phyloP scores from a whole-genome alignment of 2,329 filamentous ascomycete species.

The Monosporascus cannonballus region DNA sequence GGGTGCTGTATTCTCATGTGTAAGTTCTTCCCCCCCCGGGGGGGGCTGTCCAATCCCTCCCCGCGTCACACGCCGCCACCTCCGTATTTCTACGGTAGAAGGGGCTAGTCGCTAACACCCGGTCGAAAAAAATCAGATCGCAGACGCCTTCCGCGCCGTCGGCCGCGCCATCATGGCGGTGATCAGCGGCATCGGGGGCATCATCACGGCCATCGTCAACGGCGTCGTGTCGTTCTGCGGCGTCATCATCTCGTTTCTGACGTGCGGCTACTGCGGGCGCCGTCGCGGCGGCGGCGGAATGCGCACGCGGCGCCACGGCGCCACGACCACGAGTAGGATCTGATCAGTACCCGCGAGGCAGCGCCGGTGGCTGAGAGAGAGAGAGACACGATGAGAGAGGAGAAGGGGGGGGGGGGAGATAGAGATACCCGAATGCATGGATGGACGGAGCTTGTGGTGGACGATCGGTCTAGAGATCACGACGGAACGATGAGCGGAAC shows the following conservation, averaged over 20 bases:
- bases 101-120: slow-evolving; percentile 10
- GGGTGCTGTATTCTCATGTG: slow-evolving; percentile 80
- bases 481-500: too few species aligned
- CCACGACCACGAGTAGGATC: slow-evolving; percentile 29
- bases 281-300: slow-evolving; percentile 15
- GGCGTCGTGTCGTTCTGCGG: slow-evolving; percentile 60
- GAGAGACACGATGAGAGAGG: too few species aligned
- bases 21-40: slow-evolving; percentile 44
- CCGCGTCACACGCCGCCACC: too few species aligned
- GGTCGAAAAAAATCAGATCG: slow-evolving; percentile 39
- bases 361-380: too few species aligned
- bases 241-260: slow-evolving; percentile 62
- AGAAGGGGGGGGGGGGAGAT: neutral
- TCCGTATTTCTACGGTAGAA: too few species aligned
- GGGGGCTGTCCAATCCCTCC: too few species aligned
- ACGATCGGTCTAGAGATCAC: too few species aligned
- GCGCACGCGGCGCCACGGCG: slow-evolving; percentile 13
- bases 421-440: neutral
- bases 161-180: slow-evolving; percentile 62
- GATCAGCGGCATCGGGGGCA: slow-evolving; percentile 58
- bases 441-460: too few species aligned
- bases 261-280: slow-evolving; percentile 40
- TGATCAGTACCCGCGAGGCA: slow-evolving; percentile 6
- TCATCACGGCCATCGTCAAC: slow-evolving; percentile 61
- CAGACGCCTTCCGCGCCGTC: slow-evolving; percentile 55